Percentiles rank a stretch among this genome's conserved stretches.
These are phyloP conservation scores for Linum tenue DNA, from an alignment of 345 rosid genomes.

Conservation along the genomic window DNA sequence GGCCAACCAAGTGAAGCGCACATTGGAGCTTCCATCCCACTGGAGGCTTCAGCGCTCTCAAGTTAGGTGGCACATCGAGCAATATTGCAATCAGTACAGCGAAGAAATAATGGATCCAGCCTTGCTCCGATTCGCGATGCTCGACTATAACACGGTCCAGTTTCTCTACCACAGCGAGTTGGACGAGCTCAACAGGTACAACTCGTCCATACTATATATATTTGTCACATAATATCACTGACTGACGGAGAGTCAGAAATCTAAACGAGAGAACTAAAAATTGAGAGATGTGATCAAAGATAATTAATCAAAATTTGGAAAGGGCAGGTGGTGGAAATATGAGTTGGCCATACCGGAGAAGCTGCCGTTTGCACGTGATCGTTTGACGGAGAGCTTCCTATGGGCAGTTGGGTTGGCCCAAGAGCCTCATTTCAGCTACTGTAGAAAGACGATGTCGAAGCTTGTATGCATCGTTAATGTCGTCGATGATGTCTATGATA, in stretches of 20 bases:
- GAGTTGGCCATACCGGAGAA: conserved; percentile 17
- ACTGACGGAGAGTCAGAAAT: too few relatives aligned
- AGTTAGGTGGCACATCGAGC: neutral
- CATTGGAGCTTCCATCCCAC: neutral
- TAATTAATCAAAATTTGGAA: too few relatives aligned
- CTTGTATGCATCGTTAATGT: conserved; percentile 14
- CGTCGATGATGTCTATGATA: conserved; percentile 32
- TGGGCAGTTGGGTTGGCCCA: conserved; percentile 22
- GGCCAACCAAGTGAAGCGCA: neutral
- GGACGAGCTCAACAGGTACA: neutral
- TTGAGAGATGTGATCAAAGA: too few relatives aligned
- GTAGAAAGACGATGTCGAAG: conserved; percentile 21
- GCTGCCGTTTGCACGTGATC: conserved; percentile 29
- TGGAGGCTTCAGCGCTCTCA: neutral
- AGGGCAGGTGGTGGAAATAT: conserved; percentile 33
- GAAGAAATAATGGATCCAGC: neutral
- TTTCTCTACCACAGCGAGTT: conserved; percentile 35
- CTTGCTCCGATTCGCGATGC: conserved; percentile 22
- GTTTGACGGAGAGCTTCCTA: conserved; percentile 27
- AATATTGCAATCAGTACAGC: neutral
- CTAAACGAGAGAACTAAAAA: too few relatives aligned
- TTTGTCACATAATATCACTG: too few relatives aligned
- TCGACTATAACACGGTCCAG: conserved; percentile 38
- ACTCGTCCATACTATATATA: too few relatives aligned
- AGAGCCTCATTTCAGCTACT: conserved; percentile 20